Base-by-base conservation (phyloP, 1,284 basidiomycete genomes). In the Ganoderma sinense region DNA sequence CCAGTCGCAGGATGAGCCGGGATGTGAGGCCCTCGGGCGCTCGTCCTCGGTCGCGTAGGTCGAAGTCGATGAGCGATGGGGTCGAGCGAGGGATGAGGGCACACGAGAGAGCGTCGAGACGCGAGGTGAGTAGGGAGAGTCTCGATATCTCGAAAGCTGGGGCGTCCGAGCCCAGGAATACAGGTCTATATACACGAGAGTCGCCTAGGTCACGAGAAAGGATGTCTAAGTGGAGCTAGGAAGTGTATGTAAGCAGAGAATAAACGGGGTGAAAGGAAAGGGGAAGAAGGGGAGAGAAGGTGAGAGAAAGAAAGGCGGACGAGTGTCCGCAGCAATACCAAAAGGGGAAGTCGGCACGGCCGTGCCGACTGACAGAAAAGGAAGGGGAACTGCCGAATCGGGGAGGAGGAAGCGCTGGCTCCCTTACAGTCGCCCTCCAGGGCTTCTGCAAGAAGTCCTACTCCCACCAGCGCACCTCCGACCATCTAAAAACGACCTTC, bases 361-460 rank as follows among this genome's bases (percentile, higher is more conserved):
- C 2, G 29, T 2, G 7, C 13, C 53, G 16, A 31, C 16, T 18
- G 0, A 10, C 16, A 33, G 18, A 33, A 13, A 56, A 56, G 53
- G 53, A 56, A 33, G 29, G 14, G 29, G 6, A 33, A 8, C n/a
- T n/a, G n/a, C n/a, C n/a, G n/a, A n/a, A n/a, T n/a, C n/a, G 14
- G 5, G 29, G 29, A 23, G 29, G 14, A 56, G 29, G 20, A 56
- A 31, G 29, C 53, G 29, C 53, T 56, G 53, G 53, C 53, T 29
- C 53, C 31, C 53, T 56, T 56, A 56, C 53, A 56, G 26, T 11
- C 53, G 53, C 53, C 53, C 53, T 56, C 53, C 53, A 56, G 53
- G 53, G 5, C 53, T 56, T 56, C 53, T 56, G 53, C 29, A 31
- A 56, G 53, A 56, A 33, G 53, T 2, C 26, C 53, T 56, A 56